A percentile compares a stretch with the other conserved stretches of the same genome.
Conservation (phyloP, 495 filamentous ascomycete species). For the Xylaria nigripes region DNA sequence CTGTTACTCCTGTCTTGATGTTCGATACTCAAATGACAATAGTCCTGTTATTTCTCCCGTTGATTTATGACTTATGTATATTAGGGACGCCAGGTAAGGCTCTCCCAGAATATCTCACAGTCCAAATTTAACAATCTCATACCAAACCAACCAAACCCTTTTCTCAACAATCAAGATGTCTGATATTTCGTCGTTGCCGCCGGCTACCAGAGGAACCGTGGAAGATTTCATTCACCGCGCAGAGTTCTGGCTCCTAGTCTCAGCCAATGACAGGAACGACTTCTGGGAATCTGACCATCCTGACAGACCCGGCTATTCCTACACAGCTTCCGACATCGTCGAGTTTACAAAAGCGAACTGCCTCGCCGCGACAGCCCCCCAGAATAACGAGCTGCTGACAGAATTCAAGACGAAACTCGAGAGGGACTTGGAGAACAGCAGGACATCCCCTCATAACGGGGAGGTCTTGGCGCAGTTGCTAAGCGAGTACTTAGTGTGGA, state of each 20-base stretch:
- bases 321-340: not conserved
- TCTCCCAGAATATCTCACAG: no score
- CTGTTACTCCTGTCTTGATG: no score
- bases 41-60: no score
- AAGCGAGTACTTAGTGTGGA: not conserved
- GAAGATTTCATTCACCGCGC: not conserved
- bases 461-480: not conserved
- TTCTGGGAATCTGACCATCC: not conserved
- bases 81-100: no score
- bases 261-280: not conserved
- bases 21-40: no score
- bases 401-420: not conserved
- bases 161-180: not conserved
- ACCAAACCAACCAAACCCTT: not conserved
- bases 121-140: not conserved
- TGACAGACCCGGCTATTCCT: not conserved
- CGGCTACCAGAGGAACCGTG: not conserved
- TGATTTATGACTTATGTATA: no score
- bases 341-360: not conserved
- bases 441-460: not conserved
- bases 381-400: not conserved
- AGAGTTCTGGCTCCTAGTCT: not conserved
- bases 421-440: not conserved
- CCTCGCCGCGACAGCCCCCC: not conserved
- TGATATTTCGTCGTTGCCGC: not conserved